Conservation (phyloP, 140 eudicot species). For the Flaveria floridana region DNA sequence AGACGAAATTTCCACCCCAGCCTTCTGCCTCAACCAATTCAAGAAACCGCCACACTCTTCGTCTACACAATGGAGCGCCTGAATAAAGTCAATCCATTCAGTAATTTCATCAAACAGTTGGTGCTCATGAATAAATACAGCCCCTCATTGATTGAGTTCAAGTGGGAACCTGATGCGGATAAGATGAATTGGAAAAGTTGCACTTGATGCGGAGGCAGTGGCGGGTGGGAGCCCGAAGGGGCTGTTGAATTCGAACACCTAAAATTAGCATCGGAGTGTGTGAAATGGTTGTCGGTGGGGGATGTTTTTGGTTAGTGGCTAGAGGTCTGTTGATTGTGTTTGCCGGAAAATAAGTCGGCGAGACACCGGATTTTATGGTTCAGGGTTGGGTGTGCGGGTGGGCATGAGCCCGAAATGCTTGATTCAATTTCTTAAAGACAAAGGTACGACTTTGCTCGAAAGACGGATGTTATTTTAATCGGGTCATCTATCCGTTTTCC, state of each 20-base stretch:
- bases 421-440: no score
- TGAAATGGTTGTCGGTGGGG: background rate
- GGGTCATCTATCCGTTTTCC: no score
- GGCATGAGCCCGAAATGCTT: no score
- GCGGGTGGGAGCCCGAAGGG: conserved; percentile 23
- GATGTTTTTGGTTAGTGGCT: background rate
- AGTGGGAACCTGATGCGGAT: conserved; percentile 40
- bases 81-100: conserved; percentile 19
- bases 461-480: no score
- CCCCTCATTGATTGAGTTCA: background rate
- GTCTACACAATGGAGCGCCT: conserved; percentile 35
- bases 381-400: no score
- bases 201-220: conserved; percentile 18
- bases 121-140: conserved; percentile 5
- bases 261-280: conserved; percentile 23
- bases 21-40: conserved; percentile 64
- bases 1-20: conserved; percentile 64
- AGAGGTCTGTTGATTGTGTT: no score
- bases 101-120: conserved; percentile 37
- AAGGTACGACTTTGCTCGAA: no score
- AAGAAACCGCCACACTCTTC: conserved; percentile 51
- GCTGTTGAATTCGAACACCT: conserved; percentile 36
- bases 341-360: no score
- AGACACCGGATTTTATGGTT: no score
- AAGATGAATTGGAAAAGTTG: conserved; percentile 24